These are phyloP conservation scores for Pseudopithomyces maydicus DNA, from an alignment of 2,329 filamentous ascomycete species.

Conservation along the genomic window DNA sequence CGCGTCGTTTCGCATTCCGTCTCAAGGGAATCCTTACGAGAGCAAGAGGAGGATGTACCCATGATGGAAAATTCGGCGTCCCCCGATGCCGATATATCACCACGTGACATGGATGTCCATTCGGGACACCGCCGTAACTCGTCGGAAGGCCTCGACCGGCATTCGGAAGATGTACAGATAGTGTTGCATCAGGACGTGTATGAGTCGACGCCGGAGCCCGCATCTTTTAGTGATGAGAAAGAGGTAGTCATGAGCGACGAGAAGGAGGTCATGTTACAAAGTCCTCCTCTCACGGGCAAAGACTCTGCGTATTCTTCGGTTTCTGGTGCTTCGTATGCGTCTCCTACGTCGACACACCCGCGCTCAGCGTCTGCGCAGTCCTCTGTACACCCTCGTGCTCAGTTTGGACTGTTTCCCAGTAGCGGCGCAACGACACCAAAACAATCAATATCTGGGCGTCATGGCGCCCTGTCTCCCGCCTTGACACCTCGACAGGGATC, in stretches of 20 bases:
- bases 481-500: slow-evolving; percentile 20
- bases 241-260: slow-evolving; percentile 12
- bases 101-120: slow-evolving; percentile 16
- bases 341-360: slow-evolving; percentile 28
- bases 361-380: slow-evolving; percentile 38
- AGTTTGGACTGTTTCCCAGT: slow-evolving; percentile 43
- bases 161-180: slow-evolving; percentile 18
- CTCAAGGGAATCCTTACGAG: slow-evolving; percentile 24
- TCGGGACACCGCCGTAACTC: slow-evolving; percentile 27
- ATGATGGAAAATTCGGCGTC: slow-evolving; percentile 1
- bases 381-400: slow-evolving; percentile 33
- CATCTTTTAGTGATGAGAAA: slow-evolving; percentile 17
- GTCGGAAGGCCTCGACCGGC: slow-evolving; percentile 21
- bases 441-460: slow-evolving; percentile 34
- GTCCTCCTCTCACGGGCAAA: slow-evolving; percentile 41
- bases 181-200: slow-evolving; percentile 20
- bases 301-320: slow-evolving; percentile 48
- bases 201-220: slow-evolving; percentile 12
- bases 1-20: slow-evolving; percentile 23
- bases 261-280: slow-evolving; percentile 17
- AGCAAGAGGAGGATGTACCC: slow-evolving; percentile 12
- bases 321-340: slow-evolving; percentile 40
- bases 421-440: slow-evolving; percentile 39
- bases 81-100: slow-evolving; percentile 24
- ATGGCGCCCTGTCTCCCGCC: slow-evolving; percentile 31